These are phyloP conservation scores for Polysphondylium violaceum DNA, from an alignment of 78 protist genomes.

Conservation along the genomic window DNA sequence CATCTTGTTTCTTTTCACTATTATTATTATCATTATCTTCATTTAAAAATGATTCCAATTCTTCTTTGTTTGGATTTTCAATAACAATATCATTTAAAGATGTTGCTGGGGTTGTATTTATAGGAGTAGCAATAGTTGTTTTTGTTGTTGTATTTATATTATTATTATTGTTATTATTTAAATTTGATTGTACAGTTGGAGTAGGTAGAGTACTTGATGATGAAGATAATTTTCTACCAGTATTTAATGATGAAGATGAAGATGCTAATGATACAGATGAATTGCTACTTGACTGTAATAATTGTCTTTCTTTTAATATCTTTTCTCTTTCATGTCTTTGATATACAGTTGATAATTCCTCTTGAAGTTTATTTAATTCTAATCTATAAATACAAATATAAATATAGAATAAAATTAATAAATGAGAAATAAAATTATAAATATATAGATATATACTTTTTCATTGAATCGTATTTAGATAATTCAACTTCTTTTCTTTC, in stretches of 20 bases:
- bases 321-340: slow-evolving; percentile 59
- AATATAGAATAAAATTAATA: not conserved
- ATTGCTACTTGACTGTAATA: not conserved
- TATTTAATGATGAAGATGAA: too few relatives aligned
- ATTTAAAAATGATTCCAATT: slow-evolving; percentile 25
- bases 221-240: too few relatives aligned
- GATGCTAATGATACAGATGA: too few relatives aligned
- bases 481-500: slow-evolving; percentile 43
- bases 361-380: slow-evolving; percentile 45
- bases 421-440: not conserved
- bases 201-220: not conserved
- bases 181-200: not conserved
- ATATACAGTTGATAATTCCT: slow-evolving; percentile 32
- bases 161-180: not conserved
- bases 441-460: slow-evolving; percentile 15
- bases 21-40: not conserved
- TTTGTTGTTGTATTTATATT: not conserved
- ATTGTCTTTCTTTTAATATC: slow-evolving; percentile 20
- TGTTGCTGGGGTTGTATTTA: not conserved
- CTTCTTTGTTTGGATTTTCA: slow-evolving; percentile 19
- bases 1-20: too few relatives aligned
- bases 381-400: not conserved
- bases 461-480: slow-evolving; percentile 17
- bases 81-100: not conserved
- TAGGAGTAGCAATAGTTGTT: not conserved